Percentiles rank a stretch among this genome's conserved stretches.
phyloP scores from a whole-genome alignment of 257 asterid genomes.

The Mitragyna speciosa region DNA sequence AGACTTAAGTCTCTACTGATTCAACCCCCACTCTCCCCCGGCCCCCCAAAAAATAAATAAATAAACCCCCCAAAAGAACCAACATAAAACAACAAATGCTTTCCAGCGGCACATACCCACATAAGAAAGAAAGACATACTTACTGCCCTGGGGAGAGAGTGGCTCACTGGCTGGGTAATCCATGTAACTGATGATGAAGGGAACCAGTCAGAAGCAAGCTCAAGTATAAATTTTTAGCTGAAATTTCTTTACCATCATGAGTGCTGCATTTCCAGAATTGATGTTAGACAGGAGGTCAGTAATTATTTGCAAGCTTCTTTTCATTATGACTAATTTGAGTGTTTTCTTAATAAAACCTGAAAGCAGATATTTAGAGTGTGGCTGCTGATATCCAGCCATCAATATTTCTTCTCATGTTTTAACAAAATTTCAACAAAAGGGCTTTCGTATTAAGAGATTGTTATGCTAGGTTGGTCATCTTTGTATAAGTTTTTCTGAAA shows the following conservation, averaged over 20 bases:
- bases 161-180: not conserved
- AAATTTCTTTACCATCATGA: not conserved
- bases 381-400: not conserved
- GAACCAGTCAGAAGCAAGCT: not conserved
- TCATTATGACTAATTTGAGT: not conserved
- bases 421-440: not conserved
- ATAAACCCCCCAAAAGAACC: too few relatives aligned
- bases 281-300: too few relatives aligned
- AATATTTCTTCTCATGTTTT: not conserved
- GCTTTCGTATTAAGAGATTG: not conserved
- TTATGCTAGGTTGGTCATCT: not conserved
- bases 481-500: not conserved
- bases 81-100: too few relatives aligned
- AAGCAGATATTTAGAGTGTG: not conserved
- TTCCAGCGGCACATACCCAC: not conserved
- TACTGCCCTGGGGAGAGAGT: not conserved
- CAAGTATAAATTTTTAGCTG: not conserved
- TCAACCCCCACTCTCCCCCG: not conserved
- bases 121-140: not conserved
- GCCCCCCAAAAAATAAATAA: too few relatives aligned
- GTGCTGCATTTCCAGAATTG: not conserved
- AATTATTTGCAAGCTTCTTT: not conserved
- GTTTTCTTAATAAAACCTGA: not conserved
- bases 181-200: not conserved
- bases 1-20: not conserved